These are phyloP conservation scores for Fusarium compactum DNA, from an alignment of 2,329 filamentous ascomycete genomes.

Conservation along the genomic window DNA sequence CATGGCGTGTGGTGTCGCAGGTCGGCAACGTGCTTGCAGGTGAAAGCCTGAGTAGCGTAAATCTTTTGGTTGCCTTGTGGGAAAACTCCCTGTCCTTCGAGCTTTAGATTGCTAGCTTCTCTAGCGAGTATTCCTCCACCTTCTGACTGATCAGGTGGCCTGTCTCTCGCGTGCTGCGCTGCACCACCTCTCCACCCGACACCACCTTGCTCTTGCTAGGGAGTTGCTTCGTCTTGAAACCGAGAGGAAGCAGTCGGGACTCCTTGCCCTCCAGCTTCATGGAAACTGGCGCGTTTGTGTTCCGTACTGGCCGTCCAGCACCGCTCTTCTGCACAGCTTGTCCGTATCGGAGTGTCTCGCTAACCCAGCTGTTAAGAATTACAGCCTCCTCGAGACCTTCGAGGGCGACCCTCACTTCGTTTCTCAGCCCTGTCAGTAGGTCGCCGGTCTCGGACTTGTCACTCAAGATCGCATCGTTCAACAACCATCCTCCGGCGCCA, in stretches of 20 bases:
- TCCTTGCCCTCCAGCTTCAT: conserved; percentile 58
- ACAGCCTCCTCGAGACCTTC: conserved; percentile 78
- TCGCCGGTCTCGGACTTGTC: conserved; percentile 69
- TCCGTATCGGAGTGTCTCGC: conserved; percentile 74
- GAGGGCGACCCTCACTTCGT: conserved; percentile 77
- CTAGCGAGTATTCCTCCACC: conserved; percentile 85
- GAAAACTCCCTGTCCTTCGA: conserved; percentile 17
- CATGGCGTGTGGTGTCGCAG: conserved; percentile 36
- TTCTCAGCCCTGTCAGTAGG: conserved; percentile 73
- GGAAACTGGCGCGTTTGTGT: conserved; percentile 58
- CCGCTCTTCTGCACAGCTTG: conserved; percentile 54
- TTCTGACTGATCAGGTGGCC: conserved; percentile 83
- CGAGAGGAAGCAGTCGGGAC: conserved; percentile 74
- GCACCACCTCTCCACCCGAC: conserved; percentile 75
- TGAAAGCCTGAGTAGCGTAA: conserved; percentile 19
- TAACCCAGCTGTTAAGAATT: conserved; percentile 72
- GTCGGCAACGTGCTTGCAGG: conserved; percentile 25
- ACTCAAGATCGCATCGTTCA: conserved; percentile 67
- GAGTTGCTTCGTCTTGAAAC: conserved; percentile 70
- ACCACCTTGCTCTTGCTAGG: conserved; percentile 70
- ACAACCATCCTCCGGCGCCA: conserved; percentile 79
- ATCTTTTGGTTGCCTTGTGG: conserved; percentile 26
- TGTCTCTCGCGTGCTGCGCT: conserved; percentile 77
- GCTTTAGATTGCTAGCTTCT: conserved; percentile 75
- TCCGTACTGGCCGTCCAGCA: conserved; percentile 47